Percentiles rank a stretch among this genome's conserved stretches.
Evolutionary conservation across 345 rosid genomes (phyloP).

Genomic region (Boechera divaricarpa): DNA sequence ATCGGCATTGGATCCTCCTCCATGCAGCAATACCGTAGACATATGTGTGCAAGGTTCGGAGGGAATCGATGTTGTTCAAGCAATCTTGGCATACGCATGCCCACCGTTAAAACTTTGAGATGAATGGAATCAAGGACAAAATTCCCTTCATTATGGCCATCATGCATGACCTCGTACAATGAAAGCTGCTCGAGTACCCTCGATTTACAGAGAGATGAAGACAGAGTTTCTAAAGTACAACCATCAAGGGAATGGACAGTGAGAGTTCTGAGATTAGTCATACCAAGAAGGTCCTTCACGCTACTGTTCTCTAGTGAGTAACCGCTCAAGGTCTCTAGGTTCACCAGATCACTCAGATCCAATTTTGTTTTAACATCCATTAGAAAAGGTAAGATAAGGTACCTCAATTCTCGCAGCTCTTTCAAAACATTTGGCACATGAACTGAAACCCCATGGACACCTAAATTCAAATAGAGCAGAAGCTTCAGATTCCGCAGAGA

Average conservation of each 20-base stretch:
- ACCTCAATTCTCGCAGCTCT: constrained; percentile 37
- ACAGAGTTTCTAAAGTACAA: constrained; percentile 25
- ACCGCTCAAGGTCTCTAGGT: constrained; percentile 25
- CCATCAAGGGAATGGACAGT: neutral
- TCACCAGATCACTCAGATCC: constrained; percentile 28
- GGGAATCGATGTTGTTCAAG: constrained; percentile 49
- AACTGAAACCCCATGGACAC: constrained; percentile 18
- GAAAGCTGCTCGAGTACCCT: constrained; percentile 19
- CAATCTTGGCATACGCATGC: constrained; percentile 30
- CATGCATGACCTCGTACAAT: neutral
- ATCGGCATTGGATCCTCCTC: constrained; percentile 54
- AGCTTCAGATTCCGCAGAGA: constrained; percentile 40
- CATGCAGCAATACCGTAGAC: constrained; percentile 34
- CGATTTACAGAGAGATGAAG: constrained; percentile 29
- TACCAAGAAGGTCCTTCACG: constrained; percentile 21
- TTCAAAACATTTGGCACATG: constrained; percentile 44
- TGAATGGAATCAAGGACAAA: constrained; percentile 10
- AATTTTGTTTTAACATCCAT: constrained; percentile 21
- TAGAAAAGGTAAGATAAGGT: constrained; percentile 27
- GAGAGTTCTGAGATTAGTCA: constrained; percentile 36
- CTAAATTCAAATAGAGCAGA: constrained; percentile 36
- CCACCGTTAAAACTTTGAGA: constrained; percentile 35
- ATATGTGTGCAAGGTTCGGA: constrained; percentile 42
- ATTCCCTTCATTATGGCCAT: neutral
- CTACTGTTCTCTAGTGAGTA: constrained; percentile 10